A percentile compares a stretch with the other conserved stretches of the same genome.
phyloP scores from a whole-genome alignment of 352 stramenopile species.

The Hyaloperonospora brassicae region DNA sequence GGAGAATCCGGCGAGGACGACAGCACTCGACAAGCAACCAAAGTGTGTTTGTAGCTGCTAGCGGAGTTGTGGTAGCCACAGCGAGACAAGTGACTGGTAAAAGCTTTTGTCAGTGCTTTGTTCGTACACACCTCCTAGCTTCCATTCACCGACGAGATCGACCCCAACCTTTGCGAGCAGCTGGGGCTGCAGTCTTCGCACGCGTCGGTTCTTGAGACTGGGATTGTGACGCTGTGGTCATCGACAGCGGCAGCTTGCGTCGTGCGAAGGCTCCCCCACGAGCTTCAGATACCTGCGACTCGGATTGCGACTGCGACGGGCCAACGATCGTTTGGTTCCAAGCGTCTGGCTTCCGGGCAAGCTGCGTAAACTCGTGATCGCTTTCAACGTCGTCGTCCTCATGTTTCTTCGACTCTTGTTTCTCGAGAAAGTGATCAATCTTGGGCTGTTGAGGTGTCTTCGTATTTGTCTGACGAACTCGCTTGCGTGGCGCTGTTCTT shows the following conservation, averaged over 20 bases:
- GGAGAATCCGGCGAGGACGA: constrained; percentile 1
- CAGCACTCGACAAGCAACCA: not conserved
- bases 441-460: constrained; percentile 41
- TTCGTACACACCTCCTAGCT: too few species aligned
- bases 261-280: constrained; percentile 24
- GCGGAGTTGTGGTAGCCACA: not conserved
- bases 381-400: constrained; percentile 62
- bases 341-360: constrained; percentile 18
- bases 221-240: constrained; percentile 49
- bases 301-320: constrained; percentile 32
- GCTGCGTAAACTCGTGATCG: constrained; percentile 55
- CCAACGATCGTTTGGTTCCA: constrained; percentile 13
- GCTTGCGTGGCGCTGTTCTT: constrained; percentile 13
- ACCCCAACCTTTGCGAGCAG: constrained; percentile 57
- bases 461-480: constrained; percentile 18
- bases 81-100: too few species aligned
- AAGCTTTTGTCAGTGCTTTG: too few species aligned
- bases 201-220: constrained; percentile 25
- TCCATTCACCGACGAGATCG: constrained; percentile 41
- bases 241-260: constrained; percentile 66
- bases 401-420: constrained; percentile 20
- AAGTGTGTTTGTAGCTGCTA: not conserved
- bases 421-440: constrained; percentile 52
- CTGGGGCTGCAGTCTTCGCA: constrained; percentile 12
- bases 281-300: constrained; percentile 32